These are phyloP conservation scores for Purpureocillium takamizusanense DNA, from an alignment of 2,329 filamentous ascomycete species.

Conservation along the genomic window DNA sequence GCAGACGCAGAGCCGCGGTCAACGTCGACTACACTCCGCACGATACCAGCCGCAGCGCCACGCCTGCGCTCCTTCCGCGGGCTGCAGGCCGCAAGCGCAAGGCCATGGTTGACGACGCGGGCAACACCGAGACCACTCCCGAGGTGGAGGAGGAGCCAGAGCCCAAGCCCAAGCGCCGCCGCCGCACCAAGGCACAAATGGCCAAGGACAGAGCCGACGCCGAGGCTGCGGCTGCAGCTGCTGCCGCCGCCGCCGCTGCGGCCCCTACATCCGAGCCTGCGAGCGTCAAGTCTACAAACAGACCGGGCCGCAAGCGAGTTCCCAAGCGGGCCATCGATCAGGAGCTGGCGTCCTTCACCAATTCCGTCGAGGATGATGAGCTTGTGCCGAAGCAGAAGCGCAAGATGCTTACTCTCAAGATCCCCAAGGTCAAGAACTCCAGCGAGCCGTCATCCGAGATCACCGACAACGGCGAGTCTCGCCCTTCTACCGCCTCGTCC, in stretches of 20 bases:
- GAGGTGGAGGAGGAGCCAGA: conserved; percentile 16
- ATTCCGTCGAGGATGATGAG: background rate
- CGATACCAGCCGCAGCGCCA: conserved; percentile 41
- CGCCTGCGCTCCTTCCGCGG: conserved; percentile 26
- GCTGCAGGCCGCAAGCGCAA: conserved; percentile 20
- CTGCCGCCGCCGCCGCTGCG: conserved; percentile 2
- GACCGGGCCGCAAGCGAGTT: background rate
- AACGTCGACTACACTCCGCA: conserved; percentile 10
- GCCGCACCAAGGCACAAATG: conserved; percentile 5
- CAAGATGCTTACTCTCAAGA: conserved; percentile 27
- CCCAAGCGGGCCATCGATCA: background rate
- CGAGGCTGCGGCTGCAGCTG: conserved; percentile 3
- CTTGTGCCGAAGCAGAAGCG: conserved; percentile 6
- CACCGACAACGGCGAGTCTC: conserved; percentile 34
- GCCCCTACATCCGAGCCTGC: background rate
- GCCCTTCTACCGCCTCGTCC: conserved; percentile 44
- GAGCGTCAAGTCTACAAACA: background rate
- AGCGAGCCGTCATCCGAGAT: conserved; percentile 25
- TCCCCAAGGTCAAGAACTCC: conserved; percentile 31
- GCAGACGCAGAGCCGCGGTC: background rate
- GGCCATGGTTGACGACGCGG: conserved; percentile 17
- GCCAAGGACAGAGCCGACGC: no score
- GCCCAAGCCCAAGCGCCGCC: conserved; percentile 17
- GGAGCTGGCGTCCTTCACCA: background rate
- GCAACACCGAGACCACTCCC: conserved; percentile 22